These are phyloP conservation scores for Allium sativum DNA, from an alignment of 106 monocot species.

Conservation along the genomic window DNA sequence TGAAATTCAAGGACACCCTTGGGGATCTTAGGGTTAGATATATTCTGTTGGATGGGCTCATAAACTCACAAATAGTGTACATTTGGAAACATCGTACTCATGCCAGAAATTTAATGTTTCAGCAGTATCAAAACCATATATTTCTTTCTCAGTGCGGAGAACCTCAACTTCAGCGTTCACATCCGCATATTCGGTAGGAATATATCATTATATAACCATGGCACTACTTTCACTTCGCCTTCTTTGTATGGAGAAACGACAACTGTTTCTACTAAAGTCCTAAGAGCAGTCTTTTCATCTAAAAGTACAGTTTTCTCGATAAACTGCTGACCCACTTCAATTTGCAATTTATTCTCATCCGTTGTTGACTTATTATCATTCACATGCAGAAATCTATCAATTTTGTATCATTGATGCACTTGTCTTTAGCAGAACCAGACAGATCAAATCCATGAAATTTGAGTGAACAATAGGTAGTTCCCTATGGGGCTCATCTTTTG, in stretches of 20 bases:
- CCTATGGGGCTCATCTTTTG: no score
- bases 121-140: not conserved
- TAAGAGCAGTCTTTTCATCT: not conserved
- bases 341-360: not conserved
- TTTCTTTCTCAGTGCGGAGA: not conserved
- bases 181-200: not conserved
- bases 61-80: no score
- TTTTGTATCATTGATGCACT: not conserved
- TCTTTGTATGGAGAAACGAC: not conserved
- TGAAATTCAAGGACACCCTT: no score
- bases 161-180: not conserved
- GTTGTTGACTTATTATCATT: not conserved
- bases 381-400: not conserved
- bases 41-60: no score
- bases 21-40: no score
- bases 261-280: not conserved
- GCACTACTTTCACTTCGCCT: slow-evolving; percentile 1
- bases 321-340: not conserved
- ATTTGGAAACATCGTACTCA: no score
- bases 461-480: no score
- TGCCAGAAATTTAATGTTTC: no score
- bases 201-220: not conserved
- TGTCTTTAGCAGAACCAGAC: no score
- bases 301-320: not conserved
- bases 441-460: no score